Base-by-base conservation (phyloP, 2,329 filamentous ascomycete species). In the Chaetomium olivaceum region DNA sequence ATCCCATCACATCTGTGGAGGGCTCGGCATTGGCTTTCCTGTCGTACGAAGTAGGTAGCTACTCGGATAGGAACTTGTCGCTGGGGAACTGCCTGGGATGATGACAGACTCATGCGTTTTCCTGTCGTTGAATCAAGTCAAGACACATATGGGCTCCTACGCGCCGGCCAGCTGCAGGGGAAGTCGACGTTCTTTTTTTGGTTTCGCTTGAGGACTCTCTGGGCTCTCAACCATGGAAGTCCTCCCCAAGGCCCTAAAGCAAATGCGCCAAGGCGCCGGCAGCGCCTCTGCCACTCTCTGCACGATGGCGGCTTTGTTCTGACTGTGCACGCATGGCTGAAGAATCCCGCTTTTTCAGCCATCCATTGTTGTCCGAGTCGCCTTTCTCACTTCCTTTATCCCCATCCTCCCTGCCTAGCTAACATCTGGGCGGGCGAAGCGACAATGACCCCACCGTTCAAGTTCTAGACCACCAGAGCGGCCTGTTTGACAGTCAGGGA, bases 381-480 rank as follows among this genome's bases (percentile, higher is more conserved):
- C 27, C 14, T 2, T 39, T 19, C 21, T n/a, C 33, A 19, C 31
- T 19, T 51, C 21, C 33, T 57, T 62, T 62, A 51, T 50, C 16
- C 5, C 36, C 14, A 19, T 56, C 12, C 12, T 31, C 31, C 16
- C 12, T 16, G 23, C 29, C 29, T 16, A 16, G 48, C 29, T 16
- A 16, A 23, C 27, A 21, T 23, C 23, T 14, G 25, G 43, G 4
- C 31, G 19, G 29, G 25, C 23, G 48, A n/a, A 59, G 21, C 50
- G 50, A 23, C 59, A 50, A 36, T 56, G 27, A 14, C 29, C 54
- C n/a, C 21, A 29, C 23, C 19, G 39, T 36, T 21, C 16, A 58
- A 29, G 58, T 57, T 58, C 63, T 55, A 61, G 63, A 61, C 46
- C 63, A n/a, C 33, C 39, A 16, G 39, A 59, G 21, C 48, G 16